phyloP scores from a whole-genome alignment of 2,329 filamentous ascomycete genomes.

The Mycocentrospora acerina region DNA sequence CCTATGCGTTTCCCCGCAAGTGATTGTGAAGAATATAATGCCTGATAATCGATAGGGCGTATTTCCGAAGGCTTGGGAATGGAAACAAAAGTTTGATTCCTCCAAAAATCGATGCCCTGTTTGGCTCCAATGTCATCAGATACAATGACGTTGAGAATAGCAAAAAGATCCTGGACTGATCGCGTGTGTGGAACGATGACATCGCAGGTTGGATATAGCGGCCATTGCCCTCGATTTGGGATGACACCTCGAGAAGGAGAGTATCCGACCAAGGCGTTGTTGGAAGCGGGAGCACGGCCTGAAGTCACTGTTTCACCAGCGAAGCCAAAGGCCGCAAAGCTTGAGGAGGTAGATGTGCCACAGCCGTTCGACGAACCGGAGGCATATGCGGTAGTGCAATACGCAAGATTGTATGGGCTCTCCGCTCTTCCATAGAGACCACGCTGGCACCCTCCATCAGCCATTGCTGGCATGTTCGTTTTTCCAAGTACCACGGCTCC shows the following conservation, averaged over 20 bases:
- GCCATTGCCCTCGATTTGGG: slow-evolving; percentile 54
- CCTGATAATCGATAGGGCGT: slow-evolving; percentile 26
- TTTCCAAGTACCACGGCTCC: slow-evolving; percentile 53
- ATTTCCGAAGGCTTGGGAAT: slow-evolving; percentile 38
- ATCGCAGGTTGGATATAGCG: slow-evolving; percentile 56
- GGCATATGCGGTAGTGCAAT: slow-evolving; percentile 54
- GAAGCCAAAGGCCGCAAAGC: slow-evolving; percentile 55
- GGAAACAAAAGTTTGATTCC: slow-evolving; percentile 48
- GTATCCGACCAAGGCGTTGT: slow-evolving; percentile 56
- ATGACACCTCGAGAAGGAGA: slow-evolving; percentile 55
- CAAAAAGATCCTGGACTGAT: slow-evolving; percentile 51
- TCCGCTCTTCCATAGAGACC: slow-evolving; percentile 57
- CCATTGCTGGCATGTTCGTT: slow-evolving; percentile 61
- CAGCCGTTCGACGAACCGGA: slow-evolving; percentile 59
- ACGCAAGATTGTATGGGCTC: slow-evolving; percentile 55
- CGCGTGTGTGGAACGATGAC: slow-evolving; percentile 56
- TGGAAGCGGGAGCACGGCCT: slow-evolving; percentile 56
- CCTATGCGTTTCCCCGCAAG: slow-evolving; percentile 49
- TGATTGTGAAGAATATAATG: slow-evolving; percentile 26
- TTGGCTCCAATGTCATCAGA: slow-evolving; percentile 39
- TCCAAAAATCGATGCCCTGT: slow-evolving; percentile 53
- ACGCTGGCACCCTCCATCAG: slow-evolving; percentile 56
- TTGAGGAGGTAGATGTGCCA: slow-evolving; percentile 51
- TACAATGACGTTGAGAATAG: slow-evolving; percentile 50
- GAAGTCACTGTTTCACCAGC: slow-evolving; percentile 57